Conservation (phyloP, 768 basidiomycete genomes). For the Collybia mongolica region DNA sequence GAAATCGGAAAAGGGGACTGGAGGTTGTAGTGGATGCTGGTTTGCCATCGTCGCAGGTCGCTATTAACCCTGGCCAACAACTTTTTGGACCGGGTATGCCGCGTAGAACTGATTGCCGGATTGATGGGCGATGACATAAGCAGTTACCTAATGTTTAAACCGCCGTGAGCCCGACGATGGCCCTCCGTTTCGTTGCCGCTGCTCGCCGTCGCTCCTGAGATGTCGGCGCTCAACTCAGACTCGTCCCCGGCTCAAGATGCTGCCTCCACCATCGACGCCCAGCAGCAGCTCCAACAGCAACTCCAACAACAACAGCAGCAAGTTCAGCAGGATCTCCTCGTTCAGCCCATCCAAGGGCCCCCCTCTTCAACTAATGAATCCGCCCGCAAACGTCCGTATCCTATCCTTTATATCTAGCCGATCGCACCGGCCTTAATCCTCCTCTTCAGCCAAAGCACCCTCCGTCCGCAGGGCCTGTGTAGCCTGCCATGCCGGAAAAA, state of each 20-base stretch:
- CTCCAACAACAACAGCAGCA: conserved; percentile 38
- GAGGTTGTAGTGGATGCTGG: conserved; percentile 41
- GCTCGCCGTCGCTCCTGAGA: conserved; percentile 44
- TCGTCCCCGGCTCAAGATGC: conserved; percentile 53
- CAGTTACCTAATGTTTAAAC: conserved; percentile 15
- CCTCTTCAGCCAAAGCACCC: conserved; percentile 66
- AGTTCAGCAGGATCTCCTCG: conserved; percentile 14
- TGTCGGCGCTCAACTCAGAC: conserved; percentile 77
- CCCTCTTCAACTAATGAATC: conserved; percentile 27
- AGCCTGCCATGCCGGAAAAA: conserved; percentile 82
- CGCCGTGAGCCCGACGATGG: conserved; percentile 22
- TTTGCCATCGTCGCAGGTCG: conserved; percentile 26
- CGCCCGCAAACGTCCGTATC: conserved; percentile 61
- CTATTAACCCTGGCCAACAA: conserved; percentile 8
- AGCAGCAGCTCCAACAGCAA: conserved; percentile 57
- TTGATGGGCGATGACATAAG: conserved; percentile 3
- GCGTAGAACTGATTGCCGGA: conserved; percentile 6
- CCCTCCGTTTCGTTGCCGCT: conserved; percentile 28
- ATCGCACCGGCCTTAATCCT: conserved; percentile 16
- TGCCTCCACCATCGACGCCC: conserved; percentile 56
- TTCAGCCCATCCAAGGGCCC: conserved; percentile 26
- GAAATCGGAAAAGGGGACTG: conserved; percentile 65
- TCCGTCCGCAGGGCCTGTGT: conserved; percentile 80
- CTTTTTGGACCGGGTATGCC: background rate
- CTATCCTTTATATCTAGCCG: conserved; percentile 10